These are phyloP conservation scores for Oxyria digyna DNA, from an alignment of 148 eudicot species.

Conservation along the genomic window DNA sequence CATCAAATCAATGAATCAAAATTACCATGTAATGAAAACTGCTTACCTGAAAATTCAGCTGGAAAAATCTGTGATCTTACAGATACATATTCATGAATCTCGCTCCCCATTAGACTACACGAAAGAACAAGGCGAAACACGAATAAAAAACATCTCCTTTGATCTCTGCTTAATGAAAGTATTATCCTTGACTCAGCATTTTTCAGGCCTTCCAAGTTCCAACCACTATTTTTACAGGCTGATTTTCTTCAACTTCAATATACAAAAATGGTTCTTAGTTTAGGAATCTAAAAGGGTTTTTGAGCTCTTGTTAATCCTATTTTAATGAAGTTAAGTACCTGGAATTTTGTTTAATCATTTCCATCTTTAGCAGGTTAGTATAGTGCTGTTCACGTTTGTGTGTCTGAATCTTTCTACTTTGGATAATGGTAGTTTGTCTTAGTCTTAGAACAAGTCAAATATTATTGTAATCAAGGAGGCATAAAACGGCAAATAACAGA, in stretches of 20 bases:
- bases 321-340: not conserved
- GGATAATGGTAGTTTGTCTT: not conserved
- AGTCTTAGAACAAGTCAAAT: constrained; percentile 1
- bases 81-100: constrained; percentile 18
- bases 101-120: not conserved
- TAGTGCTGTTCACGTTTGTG: not conserved
- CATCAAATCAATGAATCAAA: not conserved
- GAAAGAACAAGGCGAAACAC: not conserved
- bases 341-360: not conserved
- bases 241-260: not conserved
- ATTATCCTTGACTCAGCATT: not conserved
- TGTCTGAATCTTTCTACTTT: not conserved
- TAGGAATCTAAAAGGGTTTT: too few relatives aligned
- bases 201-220: not conserved
- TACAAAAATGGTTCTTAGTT: too few relatives aligned
- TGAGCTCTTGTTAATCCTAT: not conserved
- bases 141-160: not conserved
- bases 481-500: not conserved
- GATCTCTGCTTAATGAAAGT: not conserved
- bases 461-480: not conserved
- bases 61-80: constrained; percentile 25
- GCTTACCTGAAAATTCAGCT: constrained; percentile 36
- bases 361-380: not conserved
- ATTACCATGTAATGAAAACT: not conserved
- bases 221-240: not conserved